These are phyloP conservation scores for Picochlorum sp. DNA, from an alignment of 139 green algal species.

Conservation along the genomic window DNA sequence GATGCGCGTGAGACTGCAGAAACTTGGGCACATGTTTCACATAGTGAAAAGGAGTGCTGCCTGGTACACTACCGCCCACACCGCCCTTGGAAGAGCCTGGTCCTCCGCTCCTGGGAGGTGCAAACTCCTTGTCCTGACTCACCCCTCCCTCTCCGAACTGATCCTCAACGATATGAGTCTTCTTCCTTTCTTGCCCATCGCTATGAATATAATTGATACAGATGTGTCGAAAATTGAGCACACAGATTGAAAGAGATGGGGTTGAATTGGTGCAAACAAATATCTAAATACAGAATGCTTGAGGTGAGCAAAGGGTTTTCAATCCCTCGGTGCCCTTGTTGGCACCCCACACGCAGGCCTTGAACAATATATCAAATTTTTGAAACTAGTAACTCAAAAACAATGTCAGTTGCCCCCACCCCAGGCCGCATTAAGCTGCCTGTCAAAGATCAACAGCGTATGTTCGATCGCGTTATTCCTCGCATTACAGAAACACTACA, in stretches of 20 bases:
- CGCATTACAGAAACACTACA: too few species aligned
- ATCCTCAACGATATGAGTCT: constrained; percentile 33
- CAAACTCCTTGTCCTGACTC: constrained; percentile 7
- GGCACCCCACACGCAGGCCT: too few species aligned
- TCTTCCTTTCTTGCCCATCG: background rate
- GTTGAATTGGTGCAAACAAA: too few species aligned
- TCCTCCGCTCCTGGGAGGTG: background rate
- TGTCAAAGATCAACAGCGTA: constrained; percentile 8
- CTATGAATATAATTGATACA: too few species aligned
- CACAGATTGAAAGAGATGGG: too few species aligned
- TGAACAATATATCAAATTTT: background rate
- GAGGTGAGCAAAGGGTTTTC: too few species aligned
- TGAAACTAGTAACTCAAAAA: background rate
- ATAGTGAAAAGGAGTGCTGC: constrained; percentile 33
- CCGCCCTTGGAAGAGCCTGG: constrained; percentile 12
- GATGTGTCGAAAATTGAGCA: too few species aligned
- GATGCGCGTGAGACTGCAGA: constrained; percentile 59
- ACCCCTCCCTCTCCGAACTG: constrained; percentile 51
- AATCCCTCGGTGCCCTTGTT: too few species aligned
- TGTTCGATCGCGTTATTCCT: background rate
- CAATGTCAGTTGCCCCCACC: background rate
- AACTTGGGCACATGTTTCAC: constrained; percentile 61
- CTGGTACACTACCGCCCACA: constrained; percentile 19
- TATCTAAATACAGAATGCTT: too few species aligned
- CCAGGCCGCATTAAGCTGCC: constrained; percentile 8